phyloP scores from a whole-genome alignment of 805 yeast species.

The Debaryomyces castellii region DNA sequence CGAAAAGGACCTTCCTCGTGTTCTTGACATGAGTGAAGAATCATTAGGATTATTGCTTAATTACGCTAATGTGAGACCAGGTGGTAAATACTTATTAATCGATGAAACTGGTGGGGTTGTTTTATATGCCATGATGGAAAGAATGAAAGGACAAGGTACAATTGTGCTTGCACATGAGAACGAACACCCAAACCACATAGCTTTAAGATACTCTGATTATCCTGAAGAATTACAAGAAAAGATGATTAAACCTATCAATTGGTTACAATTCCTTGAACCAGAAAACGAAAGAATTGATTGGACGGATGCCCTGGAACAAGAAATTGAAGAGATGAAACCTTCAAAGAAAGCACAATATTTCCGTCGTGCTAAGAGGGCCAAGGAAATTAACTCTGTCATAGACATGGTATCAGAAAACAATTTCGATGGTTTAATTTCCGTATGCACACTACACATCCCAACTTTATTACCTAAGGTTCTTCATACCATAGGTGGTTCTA shows the following conservation, averaged over 20 bases:
- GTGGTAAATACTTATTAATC: conserved; percentile 82
- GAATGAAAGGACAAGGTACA: conserved; percentile 77
- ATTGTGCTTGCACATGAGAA: conserved; percentile 83
- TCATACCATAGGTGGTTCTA: conserved; percentile 73
- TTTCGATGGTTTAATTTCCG: conserved; percentile 76
- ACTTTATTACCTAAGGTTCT: conserved; percentile 62
- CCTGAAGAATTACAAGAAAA: conserved; percentile 49
- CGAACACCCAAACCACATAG: conserved; percentile 83
- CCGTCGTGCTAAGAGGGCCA: conserved; percentile 60
- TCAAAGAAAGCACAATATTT: conserved; percentile 64
- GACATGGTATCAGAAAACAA: conserved; percentile 49
- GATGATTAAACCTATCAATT: conserved; percentile 68
- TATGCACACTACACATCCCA: conserved; percentile 69
- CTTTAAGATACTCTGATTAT: conserved; percentile 65
- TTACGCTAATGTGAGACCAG: conserved; percentile 80
- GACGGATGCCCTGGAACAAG: conserved; percentile 49
- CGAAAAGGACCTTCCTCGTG: conserved; percentile 72
- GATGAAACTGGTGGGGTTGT: conserved; percentile 97
- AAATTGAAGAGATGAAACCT: conserved; percentile 54
- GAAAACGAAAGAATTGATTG: conserved; percentile 52
- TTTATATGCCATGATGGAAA: conserved; percentile 79
- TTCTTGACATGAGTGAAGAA: conserved; percentile 83
- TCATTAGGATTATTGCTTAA: conserved; percentile 74
- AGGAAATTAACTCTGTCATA: conserved; percentile 49
- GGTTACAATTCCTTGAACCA: conserved; percentile 83